phyloP scores from a whole-genome alignment of 2,329 filamentous ascomycete genomes.

The Spiromastix sp. region DNA sequence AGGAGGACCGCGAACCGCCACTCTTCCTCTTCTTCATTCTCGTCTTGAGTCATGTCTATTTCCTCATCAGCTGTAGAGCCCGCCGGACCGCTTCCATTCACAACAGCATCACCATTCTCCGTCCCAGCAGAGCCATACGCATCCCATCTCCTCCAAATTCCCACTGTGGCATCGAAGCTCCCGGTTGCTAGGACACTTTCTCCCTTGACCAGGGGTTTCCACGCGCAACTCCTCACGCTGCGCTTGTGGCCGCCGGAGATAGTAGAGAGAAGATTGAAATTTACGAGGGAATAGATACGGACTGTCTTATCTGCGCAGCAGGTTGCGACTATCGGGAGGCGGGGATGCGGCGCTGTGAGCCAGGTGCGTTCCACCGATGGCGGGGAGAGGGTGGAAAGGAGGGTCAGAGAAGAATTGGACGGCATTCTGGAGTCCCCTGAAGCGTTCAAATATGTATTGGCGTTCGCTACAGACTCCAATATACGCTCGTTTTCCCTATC shows the following conservation, averaged over 20 bases:
- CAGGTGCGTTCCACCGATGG: constrained; percentile 58
- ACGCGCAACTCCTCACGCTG: constrained; percentile 73
- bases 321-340: constrained; percentile 78
- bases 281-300: constrained; percentile 77
- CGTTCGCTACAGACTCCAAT: too few species aligned
- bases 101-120: constrained; percentile 15
- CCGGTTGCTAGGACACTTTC: constrained; percentile 79
- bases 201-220: constrained; percentile 64
- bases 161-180: constrained; percentile 87
- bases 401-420: constrained; percentile 1
- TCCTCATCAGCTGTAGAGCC: constrained; percentile 14
- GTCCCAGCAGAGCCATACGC: constrained; percentile 25
- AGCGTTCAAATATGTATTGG: too few species aligned
- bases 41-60: constrained; percentile 33
- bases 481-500: too few species aligned
- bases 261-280: constrained; percentile 66
- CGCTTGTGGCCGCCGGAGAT: constrained; percentile 84
- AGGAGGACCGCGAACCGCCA: constrained; percentile 90
- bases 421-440: too few species aligned
- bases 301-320: constrained; percentile 77
- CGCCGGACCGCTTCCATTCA: constrained; percentile 10
- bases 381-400: constrained; percentile 44
- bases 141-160: constrained; percentile 63
- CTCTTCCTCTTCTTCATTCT: constrained; percentile 59
- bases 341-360: constrained; percentile 76